phyloP scores from a whole-genome alignment of 169 alveolate species.

The Eimeria nieschulzi region DNA sequence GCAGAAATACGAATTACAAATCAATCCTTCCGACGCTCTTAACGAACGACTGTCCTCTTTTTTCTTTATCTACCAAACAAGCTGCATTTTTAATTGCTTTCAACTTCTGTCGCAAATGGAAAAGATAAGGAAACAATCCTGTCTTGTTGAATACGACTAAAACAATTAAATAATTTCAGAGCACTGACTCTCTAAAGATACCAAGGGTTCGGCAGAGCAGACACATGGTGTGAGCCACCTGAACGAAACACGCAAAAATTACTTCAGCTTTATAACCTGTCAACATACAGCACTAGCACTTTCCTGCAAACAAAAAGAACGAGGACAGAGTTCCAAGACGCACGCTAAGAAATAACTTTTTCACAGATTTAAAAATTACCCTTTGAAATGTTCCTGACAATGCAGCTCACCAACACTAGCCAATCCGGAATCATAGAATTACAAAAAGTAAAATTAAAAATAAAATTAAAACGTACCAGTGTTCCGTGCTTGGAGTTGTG shows the following conservation, averaged over 20 bases:
- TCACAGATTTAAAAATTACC: too few relatives aligned
- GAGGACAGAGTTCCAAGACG: neutral
- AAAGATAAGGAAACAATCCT: too few relatives aligned
- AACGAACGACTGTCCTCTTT: neutral
- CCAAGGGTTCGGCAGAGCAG: slow-evolving; percentile 21
- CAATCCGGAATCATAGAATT: too few relatives aligned
- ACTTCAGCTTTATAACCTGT: neutral
- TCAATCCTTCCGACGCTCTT: neutral
- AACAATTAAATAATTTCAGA: too few relatives aligned
- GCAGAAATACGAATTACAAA: neutral
- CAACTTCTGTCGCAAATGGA: neutral
- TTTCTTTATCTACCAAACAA: neutral
- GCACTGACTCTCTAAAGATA: slow-evolving; percentile 14
- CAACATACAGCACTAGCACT: neutral
- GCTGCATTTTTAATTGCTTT: neutral
- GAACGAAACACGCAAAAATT: neutral
- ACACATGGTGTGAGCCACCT: slow-evolving; percentile 27
- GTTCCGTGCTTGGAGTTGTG: slow-evolving; percentile 52
- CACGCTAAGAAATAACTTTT: too few relatives aligned
- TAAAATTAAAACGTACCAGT: neutral
- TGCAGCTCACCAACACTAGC: too few relatives aligned
- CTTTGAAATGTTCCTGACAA: too few relatives aligned
- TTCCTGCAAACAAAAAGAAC: neutral
- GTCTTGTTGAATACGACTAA: too few relatives aligned
- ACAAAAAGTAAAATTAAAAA: too few relatives aligned